Evolutionary conservation across 345 rosid species (phyloP), one percentile per base, ranked within the genome.

Genomic region (Adansonia digitata): DNA sequence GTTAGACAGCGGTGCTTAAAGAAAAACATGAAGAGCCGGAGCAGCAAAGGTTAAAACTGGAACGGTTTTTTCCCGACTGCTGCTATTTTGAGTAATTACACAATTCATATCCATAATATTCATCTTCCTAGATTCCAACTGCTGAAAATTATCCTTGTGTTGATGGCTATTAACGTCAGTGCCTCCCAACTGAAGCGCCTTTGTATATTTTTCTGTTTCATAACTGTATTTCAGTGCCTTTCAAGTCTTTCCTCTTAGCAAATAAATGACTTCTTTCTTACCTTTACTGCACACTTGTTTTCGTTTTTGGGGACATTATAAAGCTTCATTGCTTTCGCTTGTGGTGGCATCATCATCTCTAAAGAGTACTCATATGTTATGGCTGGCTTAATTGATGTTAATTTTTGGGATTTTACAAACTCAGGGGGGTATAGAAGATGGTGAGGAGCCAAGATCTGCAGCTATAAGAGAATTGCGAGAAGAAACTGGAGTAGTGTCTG

Each of bases 351-450:
- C 2, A 5, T 40, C 45, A 40, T 51, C 20, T 51, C n/a, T 51
- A 24, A 51, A 51, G 56, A 51, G 24, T 51, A 24, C 2, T 6
- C 7, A 51, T 51, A 18, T 17, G 26, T 51, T 51, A 17, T 20
- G 7, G 9, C n/a, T n/a, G n/a, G n/a, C 12, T 26, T 9, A n/a
- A n/a, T n/a, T n/a, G n/a, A n/a, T n/a, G n/a, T n/a, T n/a, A n/a
- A n/a, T n/a, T n/a, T 59, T 73, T 43, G 26, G 75, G 48, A 73
- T 60, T 60, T 81, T 69, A 14, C 13, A 40, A 31, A 65, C 66
- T 64, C 77, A 95, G 99, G 99, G 99, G 35, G 92, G 95, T 27
- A 90, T 95, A 62, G 99, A 95, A 82, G 99, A 93, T 77, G 92
- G 86, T 1, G 99, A 95, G 80, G 97, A 95, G 60, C 99, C 99